Evolutionary conservation across 2,329 filamentous ascomycete genomes (phyloP), one percentile per base, ranked within the genome.

Genomic region (Verticillium nonalfalfae): DNA sequence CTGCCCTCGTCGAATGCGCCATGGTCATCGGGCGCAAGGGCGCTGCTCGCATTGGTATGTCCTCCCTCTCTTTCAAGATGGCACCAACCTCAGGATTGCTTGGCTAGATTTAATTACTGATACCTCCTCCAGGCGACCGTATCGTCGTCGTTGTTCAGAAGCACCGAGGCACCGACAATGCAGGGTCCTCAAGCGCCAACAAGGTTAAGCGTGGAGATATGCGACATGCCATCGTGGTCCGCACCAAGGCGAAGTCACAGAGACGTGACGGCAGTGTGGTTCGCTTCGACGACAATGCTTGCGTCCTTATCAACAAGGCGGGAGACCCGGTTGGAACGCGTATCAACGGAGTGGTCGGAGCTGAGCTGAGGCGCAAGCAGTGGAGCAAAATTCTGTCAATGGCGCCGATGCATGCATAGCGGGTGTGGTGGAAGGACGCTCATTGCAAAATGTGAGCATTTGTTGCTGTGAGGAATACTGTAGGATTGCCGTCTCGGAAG

Each of bases 381-480:
- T 99, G 95, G 95, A 96, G 93, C 70, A 99, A 98, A 85, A 98
- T 99, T 70, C 78, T 99, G 73, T 96, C 91, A 68, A 85, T 99
- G 83, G 95, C 95, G 60, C 94, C 95, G 26, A 82, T 84, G 78
- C 81, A 86, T 69, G 83, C 79, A 40, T 85, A 77, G 68, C 35
- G 9, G 35, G 35, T 60, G 35, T 38, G 14, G 34, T 10, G 33
- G 3, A 3, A 11, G 15, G 11, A 34, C 2, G 34, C 15, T n/a
- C n/a, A 39, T n/a, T 7, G 33, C 15, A 7, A 7, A 31, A n/a
- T 35, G 18, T 18, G 2, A 26, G 36, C 39, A 36, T 15, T 2
- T 36, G 60, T 58, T 57, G 59, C 39, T 55, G 62, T 57, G 34
- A 59, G 50, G 39, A 56, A 58, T 31, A 57, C 34, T 58, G 57